Evolutionary conservation across 208 protist species (phyloP).

Genomic region (Leishmania martiniquensis): DNA sequence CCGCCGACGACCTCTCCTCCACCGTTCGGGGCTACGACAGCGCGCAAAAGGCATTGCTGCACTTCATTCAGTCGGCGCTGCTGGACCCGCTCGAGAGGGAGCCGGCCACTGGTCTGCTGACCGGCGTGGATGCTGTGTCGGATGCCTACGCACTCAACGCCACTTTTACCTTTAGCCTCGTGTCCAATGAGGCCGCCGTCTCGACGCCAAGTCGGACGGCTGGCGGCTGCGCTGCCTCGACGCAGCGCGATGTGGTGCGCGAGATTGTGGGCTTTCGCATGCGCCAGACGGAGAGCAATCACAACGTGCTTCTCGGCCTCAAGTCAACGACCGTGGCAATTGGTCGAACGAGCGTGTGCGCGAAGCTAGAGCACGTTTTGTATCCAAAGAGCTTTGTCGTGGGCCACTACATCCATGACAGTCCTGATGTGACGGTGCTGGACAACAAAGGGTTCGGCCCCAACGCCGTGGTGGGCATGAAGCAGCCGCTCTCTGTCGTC

Average conservation of each 20-base stretch:
- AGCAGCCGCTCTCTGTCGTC: conserved; percentile 65
- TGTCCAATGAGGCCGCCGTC: conserved; percentile 66
- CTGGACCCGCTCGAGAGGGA: conserved; percentile 58
- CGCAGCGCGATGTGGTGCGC: conserved; percentile 66
- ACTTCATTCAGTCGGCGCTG: conserved; percentile 71
- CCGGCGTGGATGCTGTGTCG: conserved; percentile 75
- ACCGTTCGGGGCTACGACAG: conserved; percentile 28
- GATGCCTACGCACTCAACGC: conserved; percentile 72
- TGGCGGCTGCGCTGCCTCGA: conserved; percentile 28
- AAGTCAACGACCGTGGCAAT: conserved; percentile 67
- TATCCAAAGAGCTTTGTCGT: conserved; percentile 80
- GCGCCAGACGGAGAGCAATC: conserved; percentile 84
- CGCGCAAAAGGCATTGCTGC: conserved; percentile 54
- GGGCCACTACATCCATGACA: conserved; percentile 71
- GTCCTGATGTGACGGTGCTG: conserved; percentile 61
- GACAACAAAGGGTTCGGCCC: conserved; percentile 68
- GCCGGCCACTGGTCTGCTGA: conserved; percentile 25
- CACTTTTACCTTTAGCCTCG: conserved; percentile 65
- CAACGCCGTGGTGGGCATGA: conserved; percentile 49
- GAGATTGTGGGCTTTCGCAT: conserved; percentile 79
- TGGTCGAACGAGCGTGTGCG: conserved; percentile 84
- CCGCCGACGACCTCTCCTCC: conserved; percentile 13
- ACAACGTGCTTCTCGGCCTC: conserved; percentile 75
- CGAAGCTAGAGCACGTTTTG: conserved; percentile 79
- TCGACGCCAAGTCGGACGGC: conserved; percentile 42